phyloP scores from a whole-genome alignment of 2,329 filamentous ascomycete genomes.

The Fusarium annulatum region DNA sequence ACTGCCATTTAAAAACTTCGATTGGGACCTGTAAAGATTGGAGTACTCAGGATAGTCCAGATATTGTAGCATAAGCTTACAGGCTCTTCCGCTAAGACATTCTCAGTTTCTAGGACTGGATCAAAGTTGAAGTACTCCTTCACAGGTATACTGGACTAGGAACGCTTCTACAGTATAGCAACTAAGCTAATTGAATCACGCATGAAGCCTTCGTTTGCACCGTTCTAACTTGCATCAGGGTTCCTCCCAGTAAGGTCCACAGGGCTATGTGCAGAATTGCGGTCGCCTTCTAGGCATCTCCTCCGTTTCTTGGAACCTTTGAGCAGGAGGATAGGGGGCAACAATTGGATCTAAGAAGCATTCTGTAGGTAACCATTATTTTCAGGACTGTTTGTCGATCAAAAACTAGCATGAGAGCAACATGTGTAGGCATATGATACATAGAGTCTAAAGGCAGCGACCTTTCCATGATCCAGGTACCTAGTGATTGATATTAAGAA shows the following conservation, averaged over 20 bases:
- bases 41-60: neutral
- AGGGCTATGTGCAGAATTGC: neutral
- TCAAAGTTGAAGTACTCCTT: neutral
- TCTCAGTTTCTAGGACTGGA: neutral
- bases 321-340: neutral
- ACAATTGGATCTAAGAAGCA: neutral
- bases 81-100: neutral
- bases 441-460: conserved; percentile 21
- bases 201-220: neutral
- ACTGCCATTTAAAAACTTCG: neutral
- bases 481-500: conserved; percentile 25
- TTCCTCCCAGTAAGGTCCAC: neutral
- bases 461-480: conserved; percentile 15
- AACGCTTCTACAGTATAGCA: neutral
- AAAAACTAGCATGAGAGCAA: conserved; percentile 6
- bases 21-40: neutral
- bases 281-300: neutral
- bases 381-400: conserved; percentile 1
- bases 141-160: neutral
- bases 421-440: conserved; percentile 39
- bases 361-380: conserved; percentile 7
- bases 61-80: neutral
- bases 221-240: neutral
- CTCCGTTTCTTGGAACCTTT: neutral
- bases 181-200: neutral